Evolutionary conservation across 208 protist species (phyloP).

Genomic region (Acanthamoeba rhysodes): DNA sequence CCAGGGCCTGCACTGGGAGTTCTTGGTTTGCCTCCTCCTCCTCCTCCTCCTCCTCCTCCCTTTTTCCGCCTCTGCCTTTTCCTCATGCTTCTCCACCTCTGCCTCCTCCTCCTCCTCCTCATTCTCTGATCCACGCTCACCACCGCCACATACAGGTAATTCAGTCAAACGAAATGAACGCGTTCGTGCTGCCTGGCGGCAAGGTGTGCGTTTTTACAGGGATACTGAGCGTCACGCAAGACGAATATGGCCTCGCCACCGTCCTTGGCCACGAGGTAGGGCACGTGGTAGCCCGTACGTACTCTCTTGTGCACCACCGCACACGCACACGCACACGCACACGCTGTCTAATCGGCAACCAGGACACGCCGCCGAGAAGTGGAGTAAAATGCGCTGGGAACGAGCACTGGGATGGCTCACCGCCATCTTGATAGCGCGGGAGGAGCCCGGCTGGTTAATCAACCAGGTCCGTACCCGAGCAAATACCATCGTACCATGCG

Average conservation of each 20-base stretch:
- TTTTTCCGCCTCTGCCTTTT: no score
- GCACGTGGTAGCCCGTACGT: constrained; percentile 67
- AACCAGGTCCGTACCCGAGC: not conserved
- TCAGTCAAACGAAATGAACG: constrained; percentile 56
- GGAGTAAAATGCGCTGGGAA: constrained; percentile 51
- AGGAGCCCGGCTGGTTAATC: constrained; percentile 67
- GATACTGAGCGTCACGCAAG: constrained; percentile 17
- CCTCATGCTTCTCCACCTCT: not conserved
- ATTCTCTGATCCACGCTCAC: not conserved
- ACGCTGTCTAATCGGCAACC: not conserved
- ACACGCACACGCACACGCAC: not conserved
- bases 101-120: not conserved
- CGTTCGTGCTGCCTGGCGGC: constrained; percentile 68
- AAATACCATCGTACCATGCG: no score
- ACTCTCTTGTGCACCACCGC: not conserved
- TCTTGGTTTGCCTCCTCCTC: not conserved
- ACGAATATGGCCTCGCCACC: constrained; percentile 68
- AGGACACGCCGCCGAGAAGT: constrained; percentile 69
- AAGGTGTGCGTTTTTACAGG: constrained; percentile 75
- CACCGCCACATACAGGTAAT: not conserved
- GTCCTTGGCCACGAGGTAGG: constrained; percentile 67
- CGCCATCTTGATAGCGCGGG: not conserved
- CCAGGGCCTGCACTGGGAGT: constrained; percentile 59
- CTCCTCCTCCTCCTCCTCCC: not conserved
- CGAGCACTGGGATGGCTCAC: constrained; percentile 48